phyloP scores from a whole-genome alignment of 495 filamentous ascomycete genomes.

The Letharia columbiana region DNA sequence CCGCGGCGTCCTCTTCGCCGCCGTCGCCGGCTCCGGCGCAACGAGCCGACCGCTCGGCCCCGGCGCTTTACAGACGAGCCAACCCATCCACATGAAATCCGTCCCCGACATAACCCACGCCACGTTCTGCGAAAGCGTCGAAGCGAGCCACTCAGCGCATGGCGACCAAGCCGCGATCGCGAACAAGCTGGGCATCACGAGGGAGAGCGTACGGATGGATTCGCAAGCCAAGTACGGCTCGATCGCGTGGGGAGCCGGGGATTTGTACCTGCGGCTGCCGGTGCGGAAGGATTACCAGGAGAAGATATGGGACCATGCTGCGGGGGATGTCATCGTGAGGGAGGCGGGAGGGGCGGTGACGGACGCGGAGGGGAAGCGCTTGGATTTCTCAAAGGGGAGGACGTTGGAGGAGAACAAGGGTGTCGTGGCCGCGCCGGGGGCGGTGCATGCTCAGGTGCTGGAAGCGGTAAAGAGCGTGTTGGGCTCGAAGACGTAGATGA shows the following conservation, averaged over 20 bases:
- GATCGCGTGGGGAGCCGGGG: slow-evolving; percentile 89
- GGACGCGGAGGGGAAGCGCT: slow-evolving; percentile 65
- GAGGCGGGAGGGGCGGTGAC: slow-evolving; percentile 91
- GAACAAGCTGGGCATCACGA: slow-evolving; percentile 72
- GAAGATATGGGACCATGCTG: slow-evolving; percentile 99
- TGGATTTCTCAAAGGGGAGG: slow-evolving; percentile 81
- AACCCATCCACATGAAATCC: slow-evolving; percentile 67
- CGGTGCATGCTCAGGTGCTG: slow-evolving; percentile 66
- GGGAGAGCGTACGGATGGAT: slow-evolving; percentile 82
- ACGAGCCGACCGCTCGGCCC: slow-evolving; percentile 59
- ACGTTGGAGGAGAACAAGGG: slow-evolving; percentile 86
- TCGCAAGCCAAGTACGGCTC: slow-evolving; percentile 97
- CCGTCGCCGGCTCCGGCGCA: slow-evolving; percentile 67
- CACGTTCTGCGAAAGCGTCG: slow-evolving; percentile 91
- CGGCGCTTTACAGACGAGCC: slow-evolving; percentile 48
- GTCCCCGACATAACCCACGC: slow-evolving; percentile 67
- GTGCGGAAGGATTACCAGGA: slow-evolving; percentile 81
- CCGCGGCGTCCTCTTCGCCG: slow-evolving; percentile 78
- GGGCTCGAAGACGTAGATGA: slow-evolving; percentile 32
- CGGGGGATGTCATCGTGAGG: slow-evolving; percentile 87
- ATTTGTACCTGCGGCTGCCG: slow-evolving; percentile 86
- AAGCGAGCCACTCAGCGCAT: slow-evolving; percentile 83
- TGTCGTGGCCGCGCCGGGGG: slow-evolving; percentile 76
- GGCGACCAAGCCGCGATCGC: slow-evolving; percentile 80
- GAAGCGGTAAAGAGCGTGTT: slow-evolving; percentile 76